Conservation (phyloP, 345 rosid species). For the Eucalyptus globulus region DNA sequence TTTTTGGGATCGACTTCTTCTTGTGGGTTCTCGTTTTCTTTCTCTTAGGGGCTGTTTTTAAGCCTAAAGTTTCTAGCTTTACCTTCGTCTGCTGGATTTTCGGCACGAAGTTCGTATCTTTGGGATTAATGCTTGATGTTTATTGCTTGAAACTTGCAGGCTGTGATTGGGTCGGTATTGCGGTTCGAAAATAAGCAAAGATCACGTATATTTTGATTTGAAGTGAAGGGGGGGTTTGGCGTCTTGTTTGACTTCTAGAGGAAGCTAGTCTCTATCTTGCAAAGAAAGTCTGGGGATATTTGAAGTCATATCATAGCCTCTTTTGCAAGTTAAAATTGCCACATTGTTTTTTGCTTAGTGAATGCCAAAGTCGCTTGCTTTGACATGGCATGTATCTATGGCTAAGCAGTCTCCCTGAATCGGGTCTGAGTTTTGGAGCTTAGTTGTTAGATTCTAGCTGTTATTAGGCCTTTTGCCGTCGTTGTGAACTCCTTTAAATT, state of each 20-base stretch:
- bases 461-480: neutral
- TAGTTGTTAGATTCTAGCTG: neutral
- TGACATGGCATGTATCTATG: neutral
- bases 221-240: neutral
- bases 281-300: neutral
- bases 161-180: neutral
- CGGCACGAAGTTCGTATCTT: neutral
- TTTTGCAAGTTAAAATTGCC: slow-evolving; percentile 1
- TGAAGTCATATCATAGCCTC: neutral
- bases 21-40: neutral
- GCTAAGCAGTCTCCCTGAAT: neutral
- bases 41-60: neutral
- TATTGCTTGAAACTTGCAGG: neutral
- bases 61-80: neutral
- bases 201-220: neutral
- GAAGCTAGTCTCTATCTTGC: neutral
- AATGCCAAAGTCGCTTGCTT: slow-evolving; percentile 2
- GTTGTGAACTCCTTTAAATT: neutral
- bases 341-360: neutral
- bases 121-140: neutral
- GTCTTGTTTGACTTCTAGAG: neutral
- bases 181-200: neutral
- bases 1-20: neutral
- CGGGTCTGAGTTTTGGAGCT: neutral
- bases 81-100: neutral